phyloP scores from a whole-genome alignment of 495 filamentous ascomycete species.

The Aspergillus heteromorphus region DNA sequence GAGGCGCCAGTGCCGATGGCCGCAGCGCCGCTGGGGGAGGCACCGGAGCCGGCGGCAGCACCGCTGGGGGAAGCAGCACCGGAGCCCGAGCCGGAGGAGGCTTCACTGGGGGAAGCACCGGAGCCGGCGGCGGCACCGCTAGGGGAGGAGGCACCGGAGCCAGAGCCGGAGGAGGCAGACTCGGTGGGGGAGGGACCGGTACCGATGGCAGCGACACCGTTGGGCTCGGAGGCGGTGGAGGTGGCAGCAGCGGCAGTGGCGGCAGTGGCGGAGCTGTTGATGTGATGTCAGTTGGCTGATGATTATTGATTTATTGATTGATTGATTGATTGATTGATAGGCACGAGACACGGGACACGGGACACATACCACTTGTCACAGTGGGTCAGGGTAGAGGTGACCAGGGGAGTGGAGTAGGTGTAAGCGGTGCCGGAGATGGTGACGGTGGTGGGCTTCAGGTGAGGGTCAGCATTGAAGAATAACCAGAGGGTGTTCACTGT shows the following conservation, averaged over 20 bases:
- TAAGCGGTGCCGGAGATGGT: slow-evolving; percentile 58
- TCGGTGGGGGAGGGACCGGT: background rate
- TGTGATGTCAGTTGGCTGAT: background rate
- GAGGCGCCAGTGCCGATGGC: background rate
- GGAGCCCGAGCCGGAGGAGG: background rate
- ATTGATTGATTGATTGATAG: no score
- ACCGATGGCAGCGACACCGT: slow-evolving; percentile 15
- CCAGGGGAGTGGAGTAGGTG: slow-evolving; percentile 67
- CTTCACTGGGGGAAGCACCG: background rate
- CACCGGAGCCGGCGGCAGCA: background rate
- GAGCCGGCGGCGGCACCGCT: background rate
- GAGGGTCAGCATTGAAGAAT: no score
- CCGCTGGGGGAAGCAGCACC: background rate
- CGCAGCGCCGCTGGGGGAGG: background rate
- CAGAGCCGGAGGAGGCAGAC: slow-evolving; percentile 45
- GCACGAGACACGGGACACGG: no score
- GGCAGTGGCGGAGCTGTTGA: slow-evolving; percentile 21
- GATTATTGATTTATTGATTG: slow-evolving; percentile 8
- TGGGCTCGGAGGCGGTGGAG: slow-evolving; percentile 48
- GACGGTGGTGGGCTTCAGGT: slow-evolving; percentile 29
- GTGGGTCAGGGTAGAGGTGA: slow-evolving; percentile 55
- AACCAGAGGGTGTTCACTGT: no score
- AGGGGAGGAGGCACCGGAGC: slow-evolving; percentile 10
- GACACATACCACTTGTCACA: slow-evolving; percentile 65
- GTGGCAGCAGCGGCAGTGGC: slow-evolving; percentile 7